Base-by-base conservation (phyloP, 331 rosid genomes). In the Spiraea crenata region DNA sequence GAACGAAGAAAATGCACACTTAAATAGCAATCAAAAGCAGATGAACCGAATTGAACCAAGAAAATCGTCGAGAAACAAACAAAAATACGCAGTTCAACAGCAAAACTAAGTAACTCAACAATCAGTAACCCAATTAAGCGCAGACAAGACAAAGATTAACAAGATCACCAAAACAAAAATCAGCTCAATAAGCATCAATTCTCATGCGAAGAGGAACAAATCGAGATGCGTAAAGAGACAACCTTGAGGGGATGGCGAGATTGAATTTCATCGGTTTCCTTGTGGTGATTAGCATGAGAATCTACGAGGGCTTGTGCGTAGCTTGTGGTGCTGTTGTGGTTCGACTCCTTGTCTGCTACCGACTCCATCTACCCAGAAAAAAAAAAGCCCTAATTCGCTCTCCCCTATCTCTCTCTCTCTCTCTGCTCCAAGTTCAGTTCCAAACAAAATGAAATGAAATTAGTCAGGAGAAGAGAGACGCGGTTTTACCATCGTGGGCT, bases 191-290 rank as follows among this genome's bases (percentile, higher is more conserved):
- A 16, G 51, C 31, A 48, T 6, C 1, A 48, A 15, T 14, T 61
- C 65, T 38, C 65, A 5, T 5, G 3, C 16, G 34, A n/a, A 61
- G 19, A 34, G 31, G 62, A 54, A 31, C 56, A 34, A 65, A 65
- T 25, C 70, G 31, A 31, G 56, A 12, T 58, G 73, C 3, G 47
- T 3, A 67, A 62, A 20, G 56, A 57, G 14, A 12, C 7, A 39
- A 88, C 96, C 95, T 80, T 90, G 6, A 90, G 87, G 9, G 97
- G 97, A 75, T 86, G 95, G 64, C 88, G 90, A 49, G 88, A 79
- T 55, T 76, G 85, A 71, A 69, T 46, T 55, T 74, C 92, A 47
- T 81, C 87, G 44, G 81, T 72, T 74, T 84, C 96, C 73, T 79
- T 82, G 75, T 17, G 59, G 57, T 17, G 5, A 63, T 17, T 46